These are phyloP conservation scores for Syncephalis fuscata DNA, from an alignment of 371 early-diverging fungal genomes.

Conservation along the genomic window DNA sequence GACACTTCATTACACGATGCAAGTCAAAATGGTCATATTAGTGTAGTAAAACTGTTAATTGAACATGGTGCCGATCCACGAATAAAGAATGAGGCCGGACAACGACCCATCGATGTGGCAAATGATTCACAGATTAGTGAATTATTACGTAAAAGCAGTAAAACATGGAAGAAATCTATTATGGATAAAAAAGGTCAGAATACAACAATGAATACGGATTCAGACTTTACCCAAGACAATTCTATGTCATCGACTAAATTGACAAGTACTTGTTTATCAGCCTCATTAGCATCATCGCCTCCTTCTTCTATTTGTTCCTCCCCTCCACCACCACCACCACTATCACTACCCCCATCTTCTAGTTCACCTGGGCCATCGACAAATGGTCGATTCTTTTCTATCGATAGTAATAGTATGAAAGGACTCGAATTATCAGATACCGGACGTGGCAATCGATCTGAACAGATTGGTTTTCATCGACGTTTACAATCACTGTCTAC, in stretches of 20 bases:
- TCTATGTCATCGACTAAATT: constrained; percentile 14
- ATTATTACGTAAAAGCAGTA: constrained; percentile 5
- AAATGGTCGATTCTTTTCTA: too few relatives aligned
- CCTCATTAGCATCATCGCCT: constrained; percentile 9
- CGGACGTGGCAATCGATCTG: not conserved
- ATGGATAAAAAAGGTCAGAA: constrained; percentile 30
- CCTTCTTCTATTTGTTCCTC: too few relatives aligned
- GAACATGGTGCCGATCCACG: constrained; percentile 40
- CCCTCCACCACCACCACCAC: not conserved
- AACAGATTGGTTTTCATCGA: not conserved
- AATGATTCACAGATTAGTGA: constrained; percentile 15
- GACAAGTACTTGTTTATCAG: constrained; percentile 16
- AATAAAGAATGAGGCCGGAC: constrained; percentile 24
- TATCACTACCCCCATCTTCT: not conserved
- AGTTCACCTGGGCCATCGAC: too few relatives aligned
- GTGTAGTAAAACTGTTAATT: constrained; percentile 43
- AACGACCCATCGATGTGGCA: constrained; percentile 33
- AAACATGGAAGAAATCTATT: constrained; percentile 20
- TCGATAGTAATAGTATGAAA: too few relatives aligned
- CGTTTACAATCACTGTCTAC: not conserved
- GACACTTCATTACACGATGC: constrained; percentile 69
- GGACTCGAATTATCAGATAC: not conserved
- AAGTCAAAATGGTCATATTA: constrained; percentile 38
- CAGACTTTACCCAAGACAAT: too few relatives aligned
- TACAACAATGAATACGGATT: constrained; percentile 7